Evolutionary conservation across 75 land plant genomes (phyloP).

Genomic region (Sequoia sempervirens): DNA sequence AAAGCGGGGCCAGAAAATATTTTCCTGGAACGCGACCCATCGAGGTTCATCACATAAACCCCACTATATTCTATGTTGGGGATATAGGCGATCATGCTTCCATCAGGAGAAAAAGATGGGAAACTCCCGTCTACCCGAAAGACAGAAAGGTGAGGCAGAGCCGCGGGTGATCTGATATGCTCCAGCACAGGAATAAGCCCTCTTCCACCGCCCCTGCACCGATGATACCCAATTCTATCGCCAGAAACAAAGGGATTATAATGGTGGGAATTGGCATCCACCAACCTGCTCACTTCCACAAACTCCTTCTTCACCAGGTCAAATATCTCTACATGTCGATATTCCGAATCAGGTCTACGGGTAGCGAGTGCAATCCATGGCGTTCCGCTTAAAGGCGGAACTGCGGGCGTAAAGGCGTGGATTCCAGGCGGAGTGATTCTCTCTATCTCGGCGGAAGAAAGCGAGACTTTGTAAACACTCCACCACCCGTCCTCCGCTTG

Average conservation of each 20-base stretch:
- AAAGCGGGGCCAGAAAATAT: constrained; percentile 39
- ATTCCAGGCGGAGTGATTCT: constrained; percentile 86
- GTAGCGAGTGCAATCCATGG: constrained; percentile 76
- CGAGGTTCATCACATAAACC: constrained; percentile 54
- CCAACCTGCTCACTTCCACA: constrained; percentile 29
- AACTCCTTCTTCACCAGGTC: constrained; percentile 36
- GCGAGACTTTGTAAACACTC: constrained; percentile 61
- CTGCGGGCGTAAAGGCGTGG: constrained; percentile 94
- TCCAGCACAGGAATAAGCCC: constrained; percentile 38
- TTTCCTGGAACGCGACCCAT: constrained; percentile 47
- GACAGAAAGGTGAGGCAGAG: constrained; percentile 39
- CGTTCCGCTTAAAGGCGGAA: constrained; percentile 16
- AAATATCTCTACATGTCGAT: constrained; percentile 80
- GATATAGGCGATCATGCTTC: constrained; percentile 61
- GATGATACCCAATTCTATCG: constrained; percentile 64
- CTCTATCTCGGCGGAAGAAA: constrained; percentile 22
- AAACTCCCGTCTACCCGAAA: constrained; percentile 65
- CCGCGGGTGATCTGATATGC: constrained; percentile 39
- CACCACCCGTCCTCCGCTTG: constrained; percentile 57
- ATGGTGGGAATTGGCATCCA: constrained; percentile 54
- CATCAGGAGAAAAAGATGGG: constrained; percentile 80
- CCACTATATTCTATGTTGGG: constrained; percentile 30
- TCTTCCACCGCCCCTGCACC: constrained; percentile 54
- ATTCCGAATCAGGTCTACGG: constrained; percentile 38
- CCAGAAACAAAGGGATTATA: constrained; percentile 83